Conservation (phyloP, 306 rosid species). For the Pyrus communis region DNA sequence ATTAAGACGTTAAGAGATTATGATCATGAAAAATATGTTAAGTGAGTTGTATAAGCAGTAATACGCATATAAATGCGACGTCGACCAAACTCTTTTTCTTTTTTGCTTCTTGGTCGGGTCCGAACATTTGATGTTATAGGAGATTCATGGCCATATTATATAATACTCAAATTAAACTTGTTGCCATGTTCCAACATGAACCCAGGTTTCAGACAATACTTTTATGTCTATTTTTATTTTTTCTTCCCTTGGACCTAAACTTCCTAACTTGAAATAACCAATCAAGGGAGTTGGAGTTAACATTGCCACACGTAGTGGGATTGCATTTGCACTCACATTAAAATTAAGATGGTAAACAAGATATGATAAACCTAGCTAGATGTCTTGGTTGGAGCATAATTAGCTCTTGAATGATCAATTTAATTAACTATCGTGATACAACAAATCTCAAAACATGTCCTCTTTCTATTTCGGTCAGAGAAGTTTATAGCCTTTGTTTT, state of each 20-base stretch:
- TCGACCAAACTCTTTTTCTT: neutral
- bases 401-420: neutral
- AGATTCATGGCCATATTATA: constrained; percentile 1
- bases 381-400: neutral
- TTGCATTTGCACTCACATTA: constrained; percentile 14
- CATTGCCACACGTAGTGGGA: constrained; percentile 7
- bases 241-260: neutral
- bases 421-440: neutral
- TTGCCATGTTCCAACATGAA: constrained; percentile 14
- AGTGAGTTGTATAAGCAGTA: neutral
- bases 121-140: neutral
- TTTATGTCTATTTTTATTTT: neutral
- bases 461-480: neutral
- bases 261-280: constrained; percentile 9
- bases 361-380: neutral
- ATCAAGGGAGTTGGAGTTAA: neutral
- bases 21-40: neutral
- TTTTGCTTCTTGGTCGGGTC: constrained; percentile 4
- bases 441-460: neutral
- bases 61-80: neutral
- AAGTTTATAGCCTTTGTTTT: no score
- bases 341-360: neutral
- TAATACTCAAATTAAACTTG: neutral
- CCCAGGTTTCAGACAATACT: constrained; percentile 3
- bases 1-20: no score